phyloP scores from a whole-genome alignment of 2,329 filamentous ascomycete genomes.

The Pseudogymnoascus sp. region DNA sequence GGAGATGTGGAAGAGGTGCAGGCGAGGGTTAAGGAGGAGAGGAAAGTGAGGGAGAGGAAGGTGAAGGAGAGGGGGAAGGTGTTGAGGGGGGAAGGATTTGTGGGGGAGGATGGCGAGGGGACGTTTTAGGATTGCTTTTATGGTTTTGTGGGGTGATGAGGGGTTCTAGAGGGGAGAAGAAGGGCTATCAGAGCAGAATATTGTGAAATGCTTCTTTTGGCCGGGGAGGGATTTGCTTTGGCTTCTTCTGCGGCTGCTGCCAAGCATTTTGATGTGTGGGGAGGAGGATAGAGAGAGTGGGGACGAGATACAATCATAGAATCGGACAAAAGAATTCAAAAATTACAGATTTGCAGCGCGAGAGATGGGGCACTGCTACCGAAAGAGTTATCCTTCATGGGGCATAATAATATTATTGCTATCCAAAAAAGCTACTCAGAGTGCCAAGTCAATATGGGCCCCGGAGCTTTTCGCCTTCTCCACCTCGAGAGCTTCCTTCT shows the following conservation, averaged over 20 bases:
- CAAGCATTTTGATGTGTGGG: not conserved
- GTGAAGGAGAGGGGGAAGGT: slow-evolving; percentile 68
- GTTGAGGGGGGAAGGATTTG: slow-evolving; percentile 72
- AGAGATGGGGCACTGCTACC: not conserved
- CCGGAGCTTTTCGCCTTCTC: slow-evolving; percentile 10
- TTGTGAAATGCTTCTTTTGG: slow-evolving; percentile 41
- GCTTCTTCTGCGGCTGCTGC: not conserved
- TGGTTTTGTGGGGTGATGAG: slow-evolving; percentile 1
- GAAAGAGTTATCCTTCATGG: not conserved
- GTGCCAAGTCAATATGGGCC: slow-evolving; percentile 20
- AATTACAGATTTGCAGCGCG: not conserved
- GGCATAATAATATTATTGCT: not conserved
- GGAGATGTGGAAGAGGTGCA: slow-evolving; percentile 64
- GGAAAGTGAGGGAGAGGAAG: slow-evolving; percentile 57
- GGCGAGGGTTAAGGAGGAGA: slow-evolving; percentile 64
- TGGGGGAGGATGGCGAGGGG: slow-evolving; percentile 60
- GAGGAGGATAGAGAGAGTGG: not conserved
- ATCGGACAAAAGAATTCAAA: not conserved
- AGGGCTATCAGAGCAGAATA: slow-evolving; percentile 36
- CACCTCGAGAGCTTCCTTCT: slow-evolving; percentile 3
- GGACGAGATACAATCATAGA: not conserved
- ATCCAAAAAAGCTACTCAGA: not conserved
- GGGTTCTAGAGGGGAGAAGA: not conserved
- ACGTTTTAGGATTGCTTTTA: not conserved
- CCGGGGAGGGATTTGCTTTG: not conserved